Evolutionary conservation across 140 eudicot genomes (phyloP), one percentile per base, ranked within the genome.

Genomic region (Anethum foeniculum): DNA sequence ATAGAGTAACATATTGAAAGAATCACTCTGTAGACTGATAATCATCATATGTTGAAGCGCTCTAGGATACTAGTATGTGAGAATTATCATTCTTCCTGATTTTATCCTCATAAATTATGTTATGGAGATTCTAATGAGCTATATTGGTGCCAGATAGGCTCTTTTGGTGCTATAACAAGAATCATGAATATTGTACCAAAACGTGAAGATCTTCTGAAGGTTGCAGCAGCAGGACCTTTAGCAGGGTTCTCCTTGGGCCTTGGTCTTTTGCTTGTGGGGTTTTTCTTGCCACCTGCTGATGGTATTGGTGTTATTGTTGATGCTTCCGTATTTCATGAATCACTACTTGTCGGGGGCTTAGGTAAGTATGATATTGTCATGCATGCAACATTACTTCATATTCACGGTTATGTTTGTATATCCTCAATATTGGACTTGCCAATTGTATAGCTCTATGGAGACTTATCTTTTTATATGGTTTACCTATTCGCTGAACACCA

Each of bases 101-200:
- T 15, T 68, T 30, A 30, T 30, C 10, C 21, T 14, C 74, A 68
- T 32, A 68, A 68, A 13, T 28, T 34, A 68, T 23, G 74, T 28
- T 68, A 75, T 62, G 75, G 60, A 18, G 72, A 79, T 52, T 80
- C 87, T 93, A 80, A 89, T 82, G 88, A 84, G 78, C 78, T 84
- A 27, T 60, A 86, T 85, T 84, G 89, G 84, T 87, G 98, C 87
- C 99, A 96, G 99, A 96, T 96, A 89, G 99, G 99, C 87, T 96
- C 97, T 34, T 96, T 88, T 83, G 99, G 99, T 84, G 91, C 91
- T 54, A 96, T 96, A 81, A 96, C 99, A 80, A 86, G 99, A 90
- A 91, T 96, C 56, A 73, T 86, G 76, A 96, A 86, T 82, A 91
- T 96, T 80, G 98, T 96, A 77, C 96, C 89, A 67, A 93, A 87